phyloP scores from a whole-genome alignment of 306 rosid genomes.

The Rosa persica region DNA sequence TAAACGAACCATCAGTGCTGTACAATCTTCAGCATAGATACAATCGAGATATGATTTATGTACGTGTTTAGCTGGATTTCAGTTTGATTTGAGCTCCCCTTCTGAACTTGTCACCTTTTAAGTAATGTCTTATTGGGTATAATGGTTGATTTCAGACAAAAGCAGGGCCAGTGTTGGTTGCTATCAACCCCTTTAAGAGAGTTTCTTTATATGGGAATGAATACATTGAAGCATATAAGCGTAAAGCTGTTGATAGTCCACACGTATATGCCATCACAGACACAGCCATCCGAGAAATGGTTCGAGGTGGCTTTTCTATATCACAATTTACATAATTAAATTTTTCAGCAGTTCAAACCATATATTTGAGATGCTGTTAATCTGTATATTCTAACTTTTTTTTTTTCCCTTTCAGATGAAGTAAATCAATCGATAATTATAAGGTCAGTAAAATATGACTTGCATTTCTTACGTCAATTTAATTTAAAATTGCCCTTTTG shows the following conservation, averaged over 20 bases:
- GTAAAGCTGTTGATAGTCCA: slow-evolving; percentile 68
- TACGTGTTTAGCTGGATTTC: slow-evolving; percentile 39
- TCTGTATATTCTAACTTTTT: slow-evolving; percentile 25
- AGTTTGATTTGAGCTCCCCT: slow-evolving; percentile 9
- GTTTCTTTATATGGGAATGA: slow-evolving; percentile 79
- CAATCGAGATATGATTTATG: slow-evolving; percentile 87
- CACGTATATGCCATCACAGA: slow-evolving; percentile 98
- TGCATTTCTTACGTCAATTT: not conserved
- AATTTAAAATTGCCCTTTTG: not conserved
- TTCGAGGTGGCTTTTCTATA: slow-evolving; percentile 55
- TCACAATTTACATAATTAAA: slow-evolving; percentile 8
- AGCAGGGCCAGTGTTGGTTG: slow-evolving; percentile 98
- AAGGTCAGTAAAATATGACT: slow-evolving; percentile 57
- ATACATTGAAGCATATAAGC: slow-evolving; percentile 83
- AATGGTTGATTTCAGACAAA: slow-evolving; percentile 65
- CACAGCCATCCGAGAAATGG: slow-evolving; percentile 92
- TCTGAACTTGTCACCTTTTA: slow-evolving; percentile 11
- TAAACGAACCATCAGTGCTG: slow-evolving; percentile 91
- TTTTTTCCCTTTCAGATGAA: slow-evolving; percentile 69
- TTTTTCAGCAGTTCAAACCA: slow-evolving; percentile 23
- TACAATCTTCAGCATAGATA: slow-evolving; percentile 88
- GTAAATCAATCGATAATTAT: slow-evolving; percentile 94
- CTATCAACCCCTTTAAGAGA: slow-evolving; percentile 91
- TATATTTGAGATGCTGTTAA: slow-evolving; percentile 23
- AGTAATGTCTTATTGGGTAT: slow-evolving; percentile 19